Conservation (phyloP, 1,284 basidiomycete species). For the Mycosarcoma mackinlayi region DNA sequence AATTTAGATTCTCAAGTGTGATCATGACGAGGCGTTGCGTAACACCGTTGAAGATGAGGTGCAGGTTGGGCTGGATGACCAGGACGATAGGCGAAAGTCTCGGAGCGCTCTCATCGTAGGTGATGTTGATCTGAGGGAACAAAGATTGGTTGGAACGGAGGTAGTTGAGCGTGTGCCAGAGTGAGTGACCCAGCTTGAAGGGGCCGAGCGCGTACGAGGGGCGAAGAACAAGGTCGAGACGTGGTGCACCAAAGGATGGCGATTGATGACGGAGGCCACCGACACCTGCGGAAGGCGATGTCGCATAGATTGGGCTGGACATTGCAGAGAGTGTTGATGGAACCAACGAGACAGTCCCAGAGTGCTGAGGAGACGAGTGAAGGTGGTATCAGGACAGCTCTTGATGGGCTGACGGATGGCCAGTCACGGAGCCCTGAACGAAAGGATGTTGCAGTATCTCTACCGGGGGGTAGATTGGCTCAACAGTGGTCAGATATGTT, state of each 20-base stretch:
- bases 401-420: not conserved
- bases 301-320: constrained; percentile 40
- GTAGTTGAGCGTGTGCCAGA: constrained; percentile 54
- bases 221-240: constrained; percentile 36
- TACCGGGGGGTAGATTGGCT: too few relatives aligned
- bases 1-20: constrained; percentile 43
- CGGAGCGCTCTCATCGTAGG: constrained; percentile 30
- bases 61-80: constrained; percentile 37
- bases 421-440: too few relatives aligned
- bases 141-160: constrained; percentile 46
- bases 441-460: not conserved
- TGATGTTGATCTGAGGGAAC: constrained; percentile 50
- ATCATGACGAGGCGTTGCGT: constrained; percentile 45
- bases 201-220: constrained; percentile 43
- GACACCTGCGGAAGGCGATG: constrained; percentile 11
- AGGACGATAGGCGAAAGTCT: constrained; percentile 40
- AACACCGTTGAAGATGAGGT: constrained; percentile 41
- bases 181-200: constrained; percentile 52
- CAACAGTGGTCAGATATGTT: too few relatives aligned
- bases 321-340: constrained; percentile 3
- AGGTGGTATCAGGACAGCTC: not conserved
- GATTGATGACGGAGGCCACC: constrained; percentile 22
- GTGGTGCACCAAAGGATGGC: constrained; percentile 26
- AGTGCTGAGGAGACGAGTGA: not conserved
- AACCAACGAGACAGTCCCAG: not conserved